Percentiles rank a stretch among this genome's conserved stretches.
phyloP scores from a whole-genome alignment of 805 yeast species.

The Saccharomycopsis fibuligera region DNA sequence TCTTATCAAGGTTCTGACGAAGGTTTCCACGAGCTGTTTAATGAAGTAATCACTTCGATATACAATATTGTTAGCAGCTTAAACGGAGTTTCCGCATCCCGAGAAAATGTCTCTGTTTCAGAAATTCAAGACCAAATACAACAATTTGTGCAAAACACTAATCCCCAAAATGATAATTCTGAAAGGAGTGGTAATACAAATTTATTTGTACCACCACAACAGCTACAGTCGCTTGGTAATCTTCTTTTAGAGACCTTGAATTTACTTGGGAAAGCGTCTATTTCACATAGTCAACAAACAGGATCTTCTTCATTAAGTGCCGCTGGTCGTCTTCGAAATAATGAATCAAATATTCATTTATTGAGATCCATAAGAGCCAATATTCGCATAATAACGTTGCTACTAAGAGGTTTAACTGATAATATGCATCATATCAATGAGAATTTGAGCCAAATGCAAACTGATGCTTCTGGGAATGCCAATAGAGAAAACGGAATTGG shows the following conservation, averaged over 20 bases:
- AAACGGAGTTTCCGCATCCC: not conserved
- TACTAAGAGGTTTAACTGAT: slow-evolving; percentile 1
- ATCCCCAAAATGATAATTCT: not conserved
- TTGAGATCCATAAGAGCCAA: slow-evolving; percentile 5
- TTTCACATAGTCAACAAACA: not conserved
- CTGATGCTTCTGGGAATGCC: not conserved
- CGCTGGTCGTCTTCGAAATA: not conserved
- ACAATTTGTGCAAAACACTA: not conserved
- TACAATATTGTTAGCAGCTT: slow-evolving; percentile 2
- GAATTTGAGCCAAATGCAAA: not conserved
- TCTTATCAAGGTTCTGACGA: too few species aligned
- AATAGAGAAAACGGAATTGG: too few species aligned
- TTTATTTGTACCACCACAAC: slow-evolving; percentile 1
- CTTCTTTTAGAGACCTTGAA: slow-evolving; percentile 5
- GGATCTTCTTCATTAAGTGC: not conserved
- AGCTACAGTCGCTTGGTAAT: slow-evolving; percentile 1
- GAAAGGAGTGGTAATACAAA: too few species aligned
- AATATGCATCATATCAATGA: slow-evolving; percentile 4
- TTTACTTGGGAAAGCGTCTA: not conserved
- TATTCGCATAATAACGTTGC: not conserved
- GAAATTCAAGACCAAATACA: slow-evolving; percentile 5
- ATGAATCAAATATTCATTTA: slow-evolving; percentile 4
- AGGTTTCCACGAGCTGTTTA: slow-evolving; percentile 2
- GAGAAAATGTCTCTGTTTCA: not conserved
- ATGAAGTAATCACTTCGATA: slow-evolving; percentile 5